A percentile compares a stretch with the other conserved stretches of the same genome.
These are phyloP conservation scores for Cryomyces minteri DNA, from an alignment of 495 filamentous ascomycete species.

Conservation along the genomic window DNA sequence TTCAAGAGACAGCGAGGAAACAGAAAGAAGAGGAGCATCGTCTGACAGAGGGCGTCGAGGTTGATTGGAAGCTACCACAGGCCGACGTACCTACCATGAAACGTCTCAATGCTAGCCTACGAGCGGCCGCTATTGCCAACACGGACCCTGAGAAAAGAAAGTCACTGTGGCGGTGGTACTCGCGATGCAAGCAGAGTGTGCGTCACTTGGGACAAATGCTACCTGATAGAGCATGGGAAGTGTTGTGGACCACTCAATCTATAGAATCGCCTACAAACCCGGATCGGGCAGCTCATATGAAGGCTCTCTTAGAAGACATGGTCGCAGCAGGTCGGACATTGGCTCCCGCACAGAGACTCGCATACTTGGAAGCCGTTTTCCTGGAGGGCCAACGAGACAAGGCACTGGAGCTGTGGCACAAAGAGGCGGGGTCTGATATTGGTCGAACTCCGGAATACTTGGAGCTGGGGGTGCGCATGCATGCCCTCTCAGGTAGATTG, in stretches of 20 bases:
- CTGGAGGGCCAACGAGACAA: constrained; percentile 35
- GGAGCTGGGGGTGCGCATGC: constrained; percentile 52
- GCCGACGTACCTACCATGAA: too few relatives aligned
- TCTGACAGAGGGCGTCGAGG: too few relatives aligned
- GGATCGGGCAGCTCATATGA: not conserved
- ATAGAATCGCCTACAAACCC: not conserved
- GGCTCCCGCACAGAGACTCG: constrained; percentile 26
- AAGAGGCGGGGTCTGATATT: constrained; percentile 31
- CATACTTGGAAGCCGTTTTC: constrained; percentile 47
- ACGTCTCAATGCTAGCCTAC: not conserved
- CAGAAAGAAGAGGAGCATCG: too few relatives aligned
- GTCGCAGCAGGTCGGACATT: not conserved
- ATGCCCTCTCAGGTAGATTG: constrained; percentile 35
- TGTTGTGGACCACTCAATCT: not conserved
- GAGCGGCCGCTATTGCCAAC: not conserved
- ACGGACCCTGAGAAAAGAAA: not conserved
- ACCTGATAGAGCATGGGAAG: not conserved
- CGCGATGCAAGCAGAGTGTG: not conserved
- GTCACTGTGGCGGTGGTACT: not conserved
- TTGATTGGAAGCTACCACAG: too few relatives aligned
- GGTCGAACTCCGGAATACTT: constrained; percentile 38
- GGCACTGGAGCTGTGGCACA: constrained; percentile 47
- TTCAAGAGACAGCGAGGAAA: too few relatives aligned
- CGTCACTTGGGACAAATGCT: too few relatives aligned
- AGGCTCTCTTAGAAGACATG: not conserved